Base-by-base conservation (phyloP, 2,329 filamentous ascomycete species). In the Calonectria pteridis region DNA sequence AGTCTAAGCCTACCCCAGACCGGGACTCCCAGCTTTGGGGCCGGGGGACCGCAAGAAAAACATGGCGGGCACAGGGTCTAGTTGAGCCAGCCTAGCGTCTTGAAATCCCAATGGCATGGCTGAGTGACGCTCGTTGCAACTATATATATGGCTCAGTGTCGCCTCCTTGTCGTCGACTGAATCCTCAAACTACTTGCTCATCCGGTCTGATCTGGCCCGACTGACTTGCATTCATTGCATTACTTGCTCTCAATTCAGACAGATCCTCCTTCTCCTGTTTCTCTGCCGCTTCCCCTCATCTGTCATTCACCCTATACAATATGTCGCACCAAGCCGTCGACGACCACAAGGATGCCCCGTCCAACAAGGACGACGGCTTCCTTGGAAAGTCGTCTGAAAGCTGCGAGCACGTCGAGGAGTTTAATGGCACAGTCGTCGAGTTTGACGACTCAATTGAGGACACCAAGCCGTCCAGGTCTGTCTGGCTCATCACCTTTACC, bases 401-500 rank as follows among this genome's bases (percentile, higher is more conserved):
- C 64, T 64, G 53, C 64, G 72, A 74, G 37, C 68, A 74, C 31
- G 63, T 71, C 18, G 72, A 74, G n/a, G 55, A 71, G 55, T 63
- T 33, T n/a, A 49, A 53, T 35, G 67, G 64, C 40, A 46, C 58
- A 18, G 16, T 14, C 23, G 29, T 35, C 6, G 75, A 76, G 20
- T 79, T 78, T 35, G 75, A 80, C 37, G 79, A 80, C 55, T 80
- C 78, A 31, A 81, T 80, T 35, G 79, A 80, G 46, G 77, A 78
- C 13, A 80, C 79, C 7, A 74, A 74, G 59, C 76, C 79, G 0
- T 80, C 78, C 1, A 74, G 23, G 31, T 76, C 78, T 3, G 79
- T 80, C 2, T 81, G 79, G 79, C 78, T 81, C 14, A 80, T 80
- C 43, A 80, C 78, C 0, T 74, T 80, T 31, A 80, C 78, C 1